These are phyloP conservation scores for Pseudopyricularia javanii DNA, from an alignment of 2,329 filamentous ascomycete species.

Conservation along the genomic window DNA sequence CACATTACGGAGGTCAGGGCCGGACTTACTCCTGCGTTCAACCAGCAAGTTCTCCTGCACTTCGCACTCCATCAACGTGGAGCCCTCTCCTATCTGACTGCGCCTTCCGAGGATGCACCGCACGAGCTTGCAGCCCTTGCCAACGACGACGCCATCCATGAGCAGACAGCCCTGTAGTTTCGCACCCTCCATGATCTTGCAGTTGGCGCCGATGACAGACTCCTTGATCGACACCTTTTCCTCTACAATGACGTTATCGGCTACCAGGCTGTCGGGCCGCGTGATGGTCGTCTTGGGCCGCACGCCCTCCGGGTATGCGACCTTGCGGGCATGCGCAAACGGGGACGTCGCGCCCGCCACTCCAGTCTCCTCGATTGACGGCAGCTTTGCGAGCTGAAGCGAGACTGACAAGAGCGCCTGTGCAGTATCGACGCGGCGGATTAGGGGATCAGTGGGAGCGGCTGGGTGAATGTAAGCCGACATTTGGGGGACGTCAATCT, in stretches of 20 bases:
- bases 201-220: constrained; percentile 75
- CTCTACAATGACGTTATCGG: constrained; percentile 78
- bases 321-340: constrained; percentile 66
- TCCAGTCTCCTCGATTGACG: constrained; percentile 53
- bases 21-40: constrained; percentile 57
- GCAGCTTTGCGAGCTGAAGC: constrained; percentile 74
- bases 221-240: constrained; percentile 90
- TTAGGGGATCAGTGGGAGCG: constrained; percentile 44
- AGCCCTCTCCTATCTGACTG: constrained; percentile 71
- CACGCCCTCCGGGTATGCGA: constrained; percentile 73
- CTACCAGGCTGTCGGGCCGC: constrained; percentile 69
- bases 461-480: constrained; percentile 71
- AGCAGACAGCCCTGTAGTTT: constrained; percentile 78
- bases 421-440: constrained; percentile 81
- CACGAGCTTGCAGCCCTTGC: constrained; percentile 72
- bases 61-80: constrained; percentile 76
- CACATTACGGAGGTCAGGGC: neutral
- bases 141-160: constrained; percentile 84
- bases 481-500: constrained; percentile 49
- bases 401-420: constrained; percentile 72
- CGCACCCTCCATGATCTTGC: constrained; percentile 75
- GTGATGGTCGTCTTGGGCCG: constrained; percentile 73
- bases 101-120: constrained; percentile 77
- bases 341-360: constrained; percentile 44
- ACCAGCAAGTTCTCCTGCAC: constrained; percentile 82